Evolutionary conservation across 1,284 basidiomycete genomes (phyloP).

Genomic region (Fomitiporia mediterranea): DNA sequence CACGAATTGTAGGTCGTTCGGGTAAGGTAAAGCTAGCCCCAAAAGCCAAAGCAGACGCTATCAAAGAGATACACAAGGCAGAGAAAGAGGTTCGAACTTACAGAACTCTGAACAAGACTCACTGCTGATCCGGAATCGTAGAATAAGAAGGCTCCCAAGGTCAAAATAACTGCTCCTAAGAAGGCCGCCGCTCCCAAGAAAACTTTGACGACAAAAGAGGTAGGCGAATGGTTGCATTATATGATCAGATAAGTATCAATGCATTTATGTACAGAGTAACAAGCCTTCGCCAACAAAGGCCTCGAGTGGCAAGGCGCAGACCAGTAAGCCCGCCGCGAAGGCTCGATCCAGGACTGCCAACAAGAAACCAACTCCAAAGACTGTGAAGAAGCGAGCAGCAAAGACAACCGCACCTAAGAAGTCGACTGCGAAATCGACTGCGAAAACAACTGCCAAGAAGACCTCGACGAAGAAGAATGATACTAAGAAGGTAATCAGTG

Average conservation of each 20-base stretch:
- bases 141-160: constrained; percentile 19
- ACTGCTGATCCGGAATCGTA: constrained; percentile 36
- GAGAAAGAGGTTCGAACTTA: constrained; percentile 15
- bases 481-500: constrained; percentile 34
- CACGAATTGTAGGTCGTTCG: constrained; percentile 39
- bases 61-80: constrained; percentile 49
- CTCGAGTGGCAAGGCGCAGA: constrained; percentile 22
- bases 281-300: constrained; percentile 6
- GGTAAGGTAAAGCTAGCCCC: constrained; percentile 71
- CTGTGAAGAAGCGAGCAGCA: constrained; percentile 8
- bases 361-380: not conserved
- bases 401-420: constrained; percentile 21
- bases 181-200: constrained; percentile 6
- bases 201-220: constrained; percentile 12
- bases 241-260: too few species aligned
- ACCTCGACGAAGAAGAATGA: constrained; percentile 41
- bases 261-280: constrained; percentile 5
- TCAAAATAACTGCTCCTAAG: not conserved
- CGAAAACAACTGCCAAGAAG: constrained; percentile 23
- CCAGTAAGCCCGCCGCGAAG: constrained; percentile 38
- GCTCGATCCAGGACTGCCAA: constrained; percentile 3
- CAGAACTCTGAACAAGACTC: constrained; percentile 31
- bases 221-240: too few species aligned
- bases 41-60: constrained; percentile 44
- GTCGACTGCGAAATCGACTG: constrained; percentile 25